Percentiles rank a stretch among this genome's conserved stretches.
These are phyloP conservation scores for Madurella mycetomatis DNA, from an alignment of 2,329 filamentous ascomycete species.

Conservation along the genomic window DNA sequence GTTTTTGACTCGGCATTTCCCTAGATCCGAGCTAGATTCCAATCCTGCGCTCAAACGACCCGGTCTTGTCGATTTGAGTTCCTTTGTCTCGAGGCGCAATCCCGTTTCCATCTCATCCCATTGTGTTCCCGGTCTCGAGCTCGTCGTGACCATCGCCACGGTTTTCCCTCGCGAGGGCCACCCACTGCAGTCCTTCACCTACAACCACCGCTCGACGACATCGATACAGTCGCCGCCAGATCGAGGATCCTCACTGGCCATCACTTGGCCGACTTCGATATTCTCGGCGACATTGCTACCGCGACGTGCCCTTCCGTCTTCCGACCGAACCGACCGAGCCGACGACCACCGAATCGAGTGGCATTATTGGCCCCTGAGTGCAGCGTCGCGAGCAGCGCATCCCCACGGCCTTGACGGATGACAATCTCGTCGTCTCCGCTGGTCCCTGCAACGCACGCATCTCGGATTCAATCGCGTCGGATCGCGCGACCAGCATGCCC, in stretches of 20 bases:
- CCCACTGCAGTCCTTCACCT: background rate
- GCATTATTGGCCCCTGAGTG: constrained; percentile 4
- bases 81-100: constrained; percentile 31
- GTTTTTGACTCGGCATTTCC: constrained; percentile 11
- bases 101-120: constrained; percentile 19
- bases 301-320: constrained; percentile 12
- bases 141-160: constrained; percentile 17
- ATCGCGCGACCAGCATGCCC: constrained; percentile 55
- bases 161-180: constrained; percentile 5
- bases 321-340: constrained; percentile 8
- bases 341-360: constrained; percentile 1
- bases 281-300: constrained; percentile 10
- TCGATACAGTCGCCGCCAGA: background rate
- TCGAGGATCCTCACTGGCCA: constrained; percentile 1
- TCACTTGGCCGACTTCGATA: background rate
- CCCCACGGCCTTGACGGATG: constrained; percentile 20
- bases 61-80: constrained; percentile 25
- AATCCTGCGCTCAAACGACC: constrained; percentile 15
- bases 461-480: constrained; percentile 32
- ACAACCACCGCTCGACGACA: constrained; percentile 4
- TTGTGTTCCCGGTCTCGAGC: constrained; percentile 21
- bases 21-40: constrained; percentile 5
- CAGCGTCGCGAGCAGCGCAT: constrained; percentile 13
- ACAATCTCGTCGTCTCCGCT: constrained; percentile 17
- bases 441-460: constrained; percentile 10